Conservation (phyloP, 176 grass and related monocot species). For the Juncus effusus region DNA sequence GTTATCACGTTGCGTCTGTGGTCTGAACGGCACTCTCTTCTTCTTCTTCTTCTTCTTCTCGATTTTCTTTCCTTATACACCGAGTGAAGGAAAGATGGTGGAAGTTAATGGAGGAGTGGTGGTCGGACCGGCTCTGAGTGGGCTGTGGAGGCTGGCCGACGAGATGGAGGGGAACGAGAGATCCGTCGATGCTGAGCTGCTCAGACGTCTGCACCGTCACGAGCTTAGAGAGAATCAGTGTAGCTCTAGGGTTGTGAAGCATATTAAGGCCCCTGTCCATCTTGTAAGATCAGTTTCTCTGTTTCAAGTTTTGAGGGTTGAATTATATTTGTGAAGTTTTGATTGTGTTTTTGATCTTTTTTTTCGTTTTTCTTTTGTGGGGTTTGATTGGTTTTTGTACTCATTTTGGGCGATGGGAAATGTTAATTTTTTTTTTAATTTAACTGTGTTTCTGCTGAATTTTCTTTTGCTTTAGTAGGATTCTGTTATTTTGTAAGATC, state of each 20-base stretch:
- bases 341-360: conserved; percentile 32
- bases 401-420: too few species aligned
- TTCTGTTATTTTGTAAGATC: too few species aligned
- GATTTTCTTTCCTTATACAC: neutral
- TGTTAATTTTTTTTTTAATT: too few species aligned
- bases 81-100: conserved; percentile 28
- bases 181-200: conserved; percentile 60
- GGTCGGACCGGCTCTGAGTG: conserved; percentile 15
- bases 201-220: conserved; percentile 57
- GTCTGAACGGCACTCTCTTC: conserved; percentile 4
- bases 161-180: conserved; percentile 36
- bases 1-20: conserved; percentile 1
- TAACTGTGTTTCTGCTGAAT: too few species aligned
- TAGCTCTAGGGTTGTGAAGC: conserved; percentile 70
- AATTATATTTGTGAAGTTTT: conserved; percentile 19
- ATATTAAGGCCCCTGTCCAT: conserved; percentile 83
- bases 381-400: conserved; percentile 1
- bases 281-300: conserved; percentile 44
- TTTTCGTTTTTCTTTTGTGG: neutral
- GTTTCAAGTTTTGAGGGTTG: conserved; percentile 20
- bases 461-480: too few species aligned
- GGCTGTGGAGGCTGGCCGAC: conserved; percentile 59
- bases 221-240: conserved; percentile 75
- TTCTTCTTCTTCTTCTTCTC: neutral
- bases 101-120: conserved; percentile 34